A percentile compares a stretch with the other conserved stretches of the same genome.
Conservation (phyloP, 2,329 filamentous ascomycete species). For the Chaetomium sp. region DNA sequence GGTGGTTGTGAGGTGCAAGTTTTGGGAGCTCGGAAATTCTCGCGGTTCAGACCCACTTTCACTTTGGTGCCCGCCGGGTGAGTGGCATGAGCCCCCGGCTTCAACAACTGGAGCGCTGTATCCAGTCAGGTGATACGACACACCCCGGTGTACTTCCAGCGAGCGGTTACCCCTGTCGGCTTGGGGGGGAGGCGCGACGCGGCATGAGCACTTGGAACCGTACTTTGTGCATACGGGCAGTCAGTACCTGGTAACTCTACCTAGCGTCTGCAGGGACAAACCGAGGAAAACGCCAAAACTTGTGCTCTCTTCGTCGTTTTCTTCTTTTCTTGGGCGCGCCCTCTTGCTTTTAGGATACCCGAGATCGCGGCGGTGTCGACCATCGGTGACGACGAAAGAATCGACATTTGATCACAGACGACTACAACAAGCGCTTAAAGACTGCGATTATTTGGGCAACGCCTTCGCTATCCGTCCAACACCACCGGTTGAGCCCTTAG, state of each 20-base stretch:
- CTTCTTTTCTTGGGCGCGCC: neutral
- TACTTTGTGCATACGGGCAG: neutral
- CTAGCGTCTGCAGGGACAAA: conserved; percentile 17
- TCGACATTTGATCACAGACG: neutral
- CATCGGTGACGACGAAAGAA: neutral
- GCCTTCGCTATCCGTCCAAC: neutral
- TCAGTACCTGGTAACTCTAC: conserved; percentile 11
- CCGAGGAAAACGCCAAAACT: neutral
- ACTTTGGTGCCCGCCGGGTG: conserved; percentile 12
- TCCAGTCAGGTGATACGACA: conserved; percentile 21
- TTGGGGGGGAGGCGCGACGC: conserved; percentile 25
- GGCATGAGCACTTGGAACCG: conserved; percentile 4
- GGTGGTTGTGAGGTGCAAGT: conserved; percentile 33
- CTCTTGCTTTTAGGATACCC: neutral
- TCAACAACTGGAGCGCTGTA: neutral
- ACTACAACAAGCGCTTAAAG: neutral
- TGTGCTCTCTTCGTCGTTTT: neutral
- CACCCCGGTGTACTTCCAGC: conserved; percentile 25
- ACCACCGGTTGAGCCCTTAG: conserved; percentile 35
- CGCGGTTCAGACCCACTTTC: conserved; percentile 36
- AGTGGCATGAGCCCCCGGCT: conserved; percentile 5
- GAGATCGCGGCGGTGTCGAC: neutral
- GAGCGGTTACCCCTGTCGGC: conserved; percentile 17
- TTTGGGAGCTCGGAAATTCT: conserved; percentile 44
- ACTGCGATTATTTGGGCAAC: neutral